Base-by-base conservation (phyloP, 2,329 filamentous ascomycete genomes). In the Alternaria brassicae region DNA sequence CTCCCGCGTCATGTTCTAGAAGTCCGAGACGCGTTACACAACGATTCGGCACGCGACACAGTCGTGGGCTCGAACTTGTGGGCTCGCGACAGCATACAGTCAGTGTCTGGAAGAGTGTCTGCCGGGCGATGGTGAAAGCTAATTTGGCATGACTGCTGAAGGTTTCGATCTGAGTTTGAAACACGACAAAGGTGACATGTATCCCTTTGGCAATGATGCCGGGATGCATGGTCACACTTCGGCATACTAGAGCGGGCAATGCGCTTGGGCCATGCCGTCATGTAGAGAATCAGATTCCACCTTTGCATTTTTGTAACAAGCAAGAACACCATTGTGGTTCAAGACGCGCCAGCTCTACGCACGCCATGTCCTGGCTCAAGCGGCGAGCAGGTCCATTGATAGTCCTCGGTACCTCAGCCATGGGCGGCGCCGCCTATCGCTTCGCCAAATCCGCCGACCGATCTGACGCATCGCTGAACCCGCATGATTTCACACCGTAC, bases 401-500 rank as follows among this genome's bases (percentile, higher is more conserved):
- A 51, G 65, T 74, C 40, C 64, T 78, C 21, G 75, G 73, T 21
- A 66, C 72, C 25, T 76, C 76, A 34, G 71, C 72, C 25, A 56
- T 72, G 19, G 75, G 70, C 34, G 76, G 75, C 45, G 73, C 74
- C 27, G 71, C 70, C 19, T 78, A 78, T 55, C 75, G 74, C 59
- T 72, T 67, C 63, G 44, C 61, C 10, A 66, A 56, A 25, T 59
- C 70, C 15, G 44, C 70, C n/a, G 62, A 64, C 27, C 50, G 64
- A 28, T 67, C 69, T n/a, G 67, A 72, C 34, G 62, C 66, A 41
- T 70, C 76, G 25, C 68, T 92, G 59, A 88, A 91, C 78, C 76
- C 81, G 13, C 79, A 82, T 56, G 83, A 81, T 23, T 93, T 92
- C 77, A 84, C 84, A 34, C 84, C 86, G 3, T 93, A 91, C 78